phyloP scores from a whole-genome alignment of 768 basidiomycete genomes.

The Tulasnella calospora region DNA sequence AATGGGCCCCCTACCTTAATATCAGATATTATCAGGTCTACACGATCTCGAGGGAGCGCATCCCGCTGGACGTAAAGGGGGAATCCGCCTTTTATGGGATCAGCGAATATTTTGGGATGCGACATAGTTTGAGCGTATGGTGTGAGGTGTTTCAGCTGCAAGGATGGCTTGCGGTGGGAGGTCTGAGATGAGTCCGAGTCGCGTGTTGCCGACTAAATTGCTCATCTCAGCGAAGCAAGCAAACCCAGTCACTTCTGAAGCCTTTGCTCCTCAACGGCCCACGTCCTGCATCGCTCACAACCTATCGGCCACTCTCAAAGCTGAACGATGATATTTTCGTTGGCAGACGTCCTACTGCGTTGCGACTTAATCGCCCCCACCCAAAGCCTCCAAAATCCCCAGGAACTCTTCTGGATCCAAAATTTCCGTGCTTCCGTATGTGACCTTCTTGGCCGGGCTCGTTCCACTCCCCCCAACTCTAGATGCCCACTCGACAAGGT shows the following conservation, averaged over 20 bases:
- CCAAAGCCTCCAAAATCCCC: constrained; percentile 46
- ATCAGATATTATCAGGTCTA: too few species aligned
- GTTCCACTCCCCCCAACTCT: constrained; percentile 21
- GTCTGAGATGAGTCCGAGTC: neutral
- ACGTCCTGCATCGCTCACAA: neutral
- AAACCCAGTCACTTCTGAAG: too few species aligned
- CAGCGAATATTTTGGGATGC: neutral
- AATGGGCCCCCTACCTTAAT: too few species aligned
- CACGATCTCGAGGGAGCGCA: too few species aligned
- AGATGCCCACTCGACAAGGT: constrained; percentile 85
- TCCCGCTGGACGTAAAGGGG: too few species aligned
- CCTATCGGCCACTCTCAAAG: neutral
- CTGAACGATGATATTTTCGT: neutral
- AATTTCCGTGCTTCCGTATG: constrained; percentile 96
- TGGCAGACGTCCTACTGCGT: too few species aligned
- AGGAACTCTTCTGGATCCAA: constrained; percentile 85
- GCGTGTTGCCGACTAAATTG: neutral
- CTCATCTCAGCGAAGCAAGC: too few species aligned
- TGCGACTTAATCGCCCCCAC: neutral
- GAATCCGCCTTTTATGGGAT: too few species aligned
- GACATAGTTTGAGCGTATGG: neutral
- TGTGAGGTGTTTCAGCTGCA: too few species aligned
- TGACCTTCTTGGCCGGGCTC: constrained; percentile 64
- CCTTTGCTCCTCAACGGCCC: too few species aligned
- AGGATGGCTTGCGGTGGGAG: neutral